Conservation (phyloP, 2,329 filamentous ascomycete genomes). For the Fusarium begoniae region DNA sequence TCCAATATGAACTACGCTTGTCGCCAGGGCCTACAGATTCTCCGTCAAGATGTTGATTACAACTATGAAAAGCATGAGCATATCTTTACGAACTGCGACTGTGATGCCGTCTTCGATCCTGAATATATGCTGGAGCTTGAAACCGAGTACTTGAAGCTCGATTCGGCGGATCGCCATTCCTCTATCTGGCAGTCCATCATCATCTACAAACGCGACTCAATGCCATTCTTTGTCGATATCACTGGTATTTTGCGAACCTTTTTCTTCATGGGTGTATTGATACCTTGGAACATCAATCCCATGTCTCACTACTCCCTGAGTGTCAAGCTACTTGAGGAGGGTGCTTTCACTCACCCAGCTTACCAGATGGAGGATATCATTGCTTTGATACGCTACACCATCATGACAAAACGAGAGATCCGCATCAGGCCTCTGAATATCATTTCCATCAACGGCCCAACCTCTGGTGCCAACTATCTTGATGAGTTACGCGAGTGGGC, state of each 20-base stretch:
- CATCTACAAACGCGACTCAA: conserved; percentile 36
- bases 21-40: conserved; percentile 23
- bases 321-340: conserved; percentile 23
- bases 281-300: conserved; percentile 35
- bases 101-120: conserved; percentile 36
- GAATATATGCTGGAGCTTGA: conserved; percentile 37
- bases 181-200: conserved; percentile 42
- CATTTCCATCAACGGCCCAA: conserved; percentile 31
- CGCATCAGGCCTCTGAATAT: conserved; percentile 25
- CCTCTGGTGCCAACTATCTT: conserved; percentile 21
- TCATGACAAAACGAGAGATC: conserved; percentile 22
- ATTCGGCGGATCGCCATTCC: conserved; percentile 29
- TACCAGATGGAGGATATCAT: conserved; percentile 35
- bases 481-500: conserved; percentile 31
- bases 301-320: conserved; percentile 32
- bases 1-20: conserved; percentile 34
- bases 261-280: conserved; percentile 40
- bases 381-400: conserved; percentile 28
- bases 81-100: conserved; percentile 39
- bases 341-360: conserved; percentile 25
- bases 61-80: conserved; percentile 34
- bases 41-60: conserved; percentile 25
- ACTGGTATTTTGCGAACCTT: conserved; percentile 38
- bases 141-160: conserved; percentile 17
- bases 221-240: conserved; percentile 40